These are phyloP conservation scores for Aureobasidium uvarum DNA, from an alignment of 2,329 filamentous ascomycete genomes.

Conservation along the genomic window DNA sequence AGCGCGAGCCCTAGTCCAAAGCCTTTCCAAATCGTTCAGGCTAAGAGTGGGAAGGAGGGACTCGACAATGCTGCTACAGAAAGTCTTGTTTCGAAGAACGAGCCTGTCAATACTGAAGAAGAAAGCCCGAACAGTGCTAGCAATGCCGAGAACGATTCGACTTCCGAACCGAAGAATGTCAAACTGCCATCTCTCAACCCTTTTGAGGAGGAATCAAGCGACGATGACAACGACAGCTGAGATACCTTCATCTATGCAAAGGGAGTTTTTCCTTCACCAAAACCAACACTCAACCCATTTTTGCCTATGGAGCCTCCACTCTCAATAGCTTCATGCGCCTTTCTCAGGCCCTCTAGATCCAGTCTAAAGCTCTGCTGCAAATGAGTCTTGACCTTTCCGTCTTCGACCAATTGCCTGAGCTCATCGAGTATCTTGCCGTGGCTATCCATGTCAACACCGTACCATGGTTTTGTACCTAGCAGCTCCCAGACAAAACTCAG, in stretches of 20 bases:
- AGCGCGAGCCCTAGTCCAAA: neutral
- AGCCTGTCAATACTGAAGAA: neutral
- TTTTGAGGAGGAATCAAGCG: constrained; percentile 18
- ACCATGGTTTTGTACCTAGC: constrained; percentile 45
- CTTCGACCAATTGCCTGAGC: constrained; percentile 39
- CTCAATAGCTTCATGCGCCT: constrained; percentile 44
- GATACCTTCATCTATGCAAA: constrained; percentile 14
- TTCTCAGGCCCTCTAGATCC: constrained; percentile 42
- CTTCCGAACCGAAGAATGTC: neutral
- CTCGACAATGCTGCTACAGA: neutral
- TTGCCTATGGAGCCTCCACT: constrained; percentile 43
- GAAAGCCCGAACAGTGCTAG: neutral
- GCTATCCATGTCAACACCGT: constrained; percentile 42
- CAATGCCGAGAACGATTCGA: neutral
- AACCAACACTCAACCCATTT: constrained; percentile 39
- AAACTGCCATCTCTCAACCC: neutral
- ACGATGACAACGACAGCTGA: neutral
- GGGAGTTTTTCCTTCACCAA: constrained; percentile 18
- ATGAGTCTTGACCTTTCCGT: constrained; percentile 43
- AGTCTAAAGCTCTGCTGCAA: constrained; percentile 40
- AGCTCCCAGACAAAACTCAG: constrained; percentile 47
- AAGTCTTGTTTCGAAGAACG: neutral
- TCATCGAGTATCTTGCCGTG: constrained; percentile 44
- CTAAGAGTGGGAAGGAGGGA: neutral
- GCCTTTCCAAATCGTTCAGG: neutral